Evolutionary conservation across 179 eudicot species (phyloP).

Genomic region (Beta lomatogona): DNA sequence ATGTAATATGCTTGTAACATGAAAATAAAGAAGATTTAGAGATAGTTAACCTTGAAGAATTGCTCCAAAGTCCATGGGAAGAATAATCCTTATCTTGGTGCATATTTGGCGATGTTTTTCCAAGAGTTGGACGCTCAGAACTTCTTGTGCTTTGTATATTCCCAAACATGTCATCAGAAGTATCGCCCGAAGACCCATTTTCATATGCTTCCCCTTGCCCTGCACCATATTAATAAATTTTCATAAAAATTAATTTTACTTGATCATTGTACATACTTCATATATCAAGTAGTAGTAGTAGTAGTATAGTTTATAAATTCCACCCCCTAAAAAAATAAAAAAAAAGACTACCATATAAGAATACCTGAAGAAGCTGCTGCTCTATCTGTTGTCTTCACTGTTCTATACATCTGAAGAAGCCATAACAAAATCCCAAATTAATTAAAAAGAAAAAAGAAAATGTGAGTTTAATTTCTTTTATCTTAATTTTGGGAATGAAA

Average conservation of each 20-base stretch:
- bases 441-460: neutral
- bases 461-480: neutral
- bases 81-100: slow-evolving; percentile 46
- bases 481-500: neutral
- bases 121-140: slow-evolving; percentile 38
- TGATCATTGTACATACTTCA: neutral
- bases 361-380: slow-evolving; percentile 83
- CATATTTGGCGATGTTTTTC: slow-evolving; percentile 30
- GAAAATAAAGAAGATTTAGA: neutral
- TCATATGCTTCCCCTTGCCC: slow-evolving; percentile 65
- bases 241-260: neutral
- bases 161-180: slow-evolving; percentile 67
- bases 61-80: slow-evolving; percentile 64
- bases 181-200: slow-evolving; percentile 76
- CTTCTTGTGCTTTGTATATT: slow-evolving; percentile 43
- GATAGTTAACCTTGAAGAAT: slow-evolving; percentile 62
- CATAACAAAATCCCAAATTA: neutral
- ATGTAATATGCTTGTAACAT: neutral
- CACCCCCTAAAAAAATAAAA: neutral
- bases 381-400: slow-evolving; percentile 93
- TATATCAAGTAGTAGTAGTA: too few relatives aligned
- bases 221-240: neutral
- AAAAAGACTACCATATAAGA: too few relatives aligned
- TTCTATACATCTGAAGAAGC: slow-evolving; percentile 56
- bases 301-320: neutral